Evolutionary conservation across 2,329 filamentous ascomycete genomes (phyloP).

Genomic region (Penicillium hordei): DNA sequence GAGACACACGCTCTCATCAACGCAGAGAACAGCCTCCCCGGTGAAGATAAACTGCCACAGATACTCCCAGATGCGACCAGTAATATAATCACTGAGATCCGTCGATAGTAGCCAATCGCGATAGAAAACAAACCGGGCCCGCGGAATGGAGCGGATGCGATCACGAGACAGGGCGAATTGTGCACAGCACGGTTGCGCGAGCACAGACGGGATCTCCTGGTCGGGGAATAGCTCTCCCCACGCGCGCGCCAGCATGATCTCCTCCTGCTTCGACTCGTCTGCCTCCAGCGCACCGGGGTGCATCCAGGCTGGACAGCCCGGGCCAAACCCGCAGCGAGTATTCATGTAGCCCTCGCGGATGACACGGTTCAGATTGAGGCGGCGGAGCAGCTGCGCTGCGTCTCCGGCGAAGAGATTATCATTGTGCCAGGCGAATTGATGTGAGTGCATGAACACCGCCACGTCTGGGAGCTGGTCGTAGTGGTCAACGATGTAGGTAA

Average conservation of each 20-base stretch:
- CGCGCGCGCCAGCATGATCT: slow-evolving; percentile 46
- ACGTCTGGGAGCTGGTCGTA: slow-evolving; percentile 61
- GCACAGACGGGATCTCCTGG: slow-evolving; percentile 47
- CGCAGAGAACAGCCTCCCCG: slow-evolving; percentile 46
- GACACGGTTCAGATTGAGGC: slow-evolving; percentile 54
- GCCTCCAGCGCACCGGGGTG: slow-evolving; percentile 46
- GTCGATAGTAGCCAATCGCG: slow-evolving; percentile 63
- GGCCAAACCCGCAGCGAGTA: slow-evolving; percentile 58
- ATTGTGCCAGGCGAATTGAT: slow-evolving; percentile 60
- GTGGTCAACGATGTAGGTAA: slow-evolving; percentile 63
- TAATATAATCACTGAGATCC: slow-evolving; percentile 55
- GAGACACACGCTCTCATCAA: slow-evolving; percentile 57
- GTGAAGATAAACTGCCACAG: slow-evolving; percentile 65
- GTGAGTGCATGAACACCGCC: slow-evolving; percentile 61
- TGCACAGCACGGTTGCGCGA: slow-evolving; percentile 63
- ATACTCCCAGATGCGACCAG: slow-evolving; percentile 63
- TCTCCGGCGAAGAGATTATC: slow-evolving; percentile 54
- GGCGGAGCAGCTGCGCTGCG: slow-evolving; percentile 51
- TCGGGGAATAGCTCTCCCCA: slow-evolving; percentile 51
- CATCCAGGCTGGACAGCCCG: slow-evolving; percentile 61
- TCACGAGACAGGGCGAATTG: slow-evolving; percentile 63
- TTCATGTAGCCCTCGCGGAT: slow-evolving; percentile 59
- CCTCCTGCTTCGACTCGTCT: slow-evolving; percentile 48
- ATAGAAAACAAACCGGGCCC: slow-evolving; percentile 56
- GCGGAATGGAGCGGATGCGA: slow-evolving; percentile 55